Conservation (phyloP, 2,329 filamentous ascomycete genomes). For the Colletotrichum limetticola region DNA sequence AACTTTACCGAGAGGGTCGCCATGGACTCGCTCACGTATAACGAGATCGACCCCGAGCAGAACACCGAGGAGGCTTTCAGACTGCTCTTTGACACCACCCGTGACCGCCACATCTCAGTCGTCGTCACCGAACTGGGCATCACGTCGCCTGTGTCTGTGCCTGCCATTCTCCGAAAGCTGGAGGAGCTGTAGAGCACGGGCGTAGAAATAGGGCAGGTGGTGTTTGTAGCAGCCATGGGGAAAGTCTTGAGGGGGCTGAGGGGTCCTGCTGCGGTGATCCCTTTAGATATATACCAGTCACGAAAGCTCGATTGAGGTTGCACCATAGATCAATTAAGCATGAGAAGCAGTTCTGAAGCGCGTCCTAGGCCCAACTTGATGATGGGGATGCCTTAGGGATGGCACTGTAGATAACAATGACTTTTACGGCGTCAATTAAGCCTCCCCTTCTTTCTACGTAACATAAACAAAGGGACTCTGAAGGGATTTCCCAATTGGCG, state of each 20-base stretch:
- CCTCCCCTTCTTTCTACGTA: constrained; percentile 10
- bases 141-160: constrained; percentile 86
- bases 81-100: constrained; percentile 92
- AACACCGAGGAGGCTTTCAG: constrained; percentile 65
- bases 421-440: constrained; percentile 31
- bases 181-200: constrained; percentile 60
- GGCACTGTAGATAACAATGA: not conserved
- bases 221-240: not conserved
- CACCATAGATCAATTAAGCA: constrained; percentile 8
- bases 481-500: not conserved
- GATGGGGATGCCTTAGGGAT: not conserved
- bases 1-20: constrained; percentile 91
- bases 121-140: constrained; percentile 93
- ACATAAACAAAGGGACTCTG: constrained; percentile 21
- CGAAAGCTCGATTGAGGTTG: constrained; percentile 1
- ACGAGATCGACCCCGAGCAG: constrained; percentile 86
- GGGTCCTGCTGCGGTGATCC: not conserved
- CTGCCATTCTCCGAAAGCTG: constrained; percentile 67
- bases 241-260: not conserved
- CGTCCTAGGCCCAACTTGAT: not conserved
- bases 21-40: constrained; percentile 91
- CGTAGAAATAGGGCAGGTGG: not conserved
- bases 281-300: constrained; percentile 27
- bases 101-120: constrained; percentile 85
- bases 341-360: not conserved